Percentiles rank a stretch among this genome's conserved stretches.
phyloP scores from a whole-genome alignment of 768 basidiomycete species.

The Serendipita vermifera region DNA sequence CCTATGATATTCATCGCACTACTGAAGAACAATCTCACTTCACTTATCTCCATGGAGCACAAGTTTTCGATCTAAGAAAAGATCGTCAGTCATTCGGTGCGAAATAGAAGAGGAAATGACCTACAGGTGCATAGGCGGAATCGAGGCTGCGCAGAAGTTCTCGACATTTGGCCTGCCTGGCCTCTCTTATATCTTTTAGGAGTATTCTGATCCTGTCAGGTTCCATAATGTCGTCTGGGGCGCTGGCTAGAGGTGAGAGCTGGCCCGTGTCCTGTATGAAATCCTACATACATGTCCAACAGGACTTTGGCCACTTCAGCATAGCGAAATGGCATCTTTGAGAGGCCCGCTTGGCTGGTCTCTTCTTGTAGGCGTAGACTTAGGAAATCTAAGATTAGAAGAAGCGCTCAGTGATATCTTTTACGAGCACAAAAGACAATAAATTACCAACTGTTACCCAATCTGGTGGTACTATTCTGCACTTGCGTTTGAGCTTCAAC shows the following conservation, averaged over 20 bases:
- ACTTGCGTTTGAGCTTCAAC: constrained; percentile 88
- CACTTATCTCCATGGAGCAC: constrained; percentile 86
- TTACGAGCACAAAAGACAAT: not conserved
- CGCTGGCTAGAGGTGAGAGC: constrained; percentile 34
- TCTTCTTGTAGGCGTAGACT: constrained; percentile 64
- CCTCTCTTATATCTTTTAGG: constrained; percentile 91
- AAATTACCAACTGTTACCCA: constrained; percentile 79
- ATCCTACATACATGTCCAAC: constrained; percentile 69
- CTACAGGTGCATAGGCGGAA: constrained; percentile 65
- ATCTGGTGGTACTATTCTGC: constrained; percentile 76
- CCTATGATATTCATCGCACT: constrained; percentile 65
- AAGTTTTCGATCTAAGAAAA: constrained; percentile 45
- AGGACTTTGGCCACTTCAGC: constrained; percentile 84
- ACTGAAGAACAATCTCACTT: constrained; percentile 79
- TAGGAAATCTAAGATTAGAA: constrained; percentile 73
- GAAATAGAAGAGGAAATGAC: constrained; percentile 18
- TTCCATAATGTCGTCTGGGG: constrained; percentile 77
- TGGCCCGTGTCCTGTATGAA: constrained; percentile 9
- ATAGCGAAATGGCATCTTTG: constrained; percentile 72
- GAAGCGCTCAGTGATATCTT: too few relatives aligned
- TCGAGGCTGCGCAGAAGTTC: constrained; percentile 72
- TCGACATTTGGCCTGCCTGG: constrained; percentile 85
- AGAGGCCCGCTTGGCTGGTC: constrained; percentile 60
- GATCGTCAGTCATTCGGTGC: not conserved
- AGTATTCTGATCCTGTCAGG: constrained; percentile 74